These are phyloP conservation scores for Capsicum baccatum DNA, from an alignment of 257 asterid genomes.

Conservation along the genomic window DNA sequence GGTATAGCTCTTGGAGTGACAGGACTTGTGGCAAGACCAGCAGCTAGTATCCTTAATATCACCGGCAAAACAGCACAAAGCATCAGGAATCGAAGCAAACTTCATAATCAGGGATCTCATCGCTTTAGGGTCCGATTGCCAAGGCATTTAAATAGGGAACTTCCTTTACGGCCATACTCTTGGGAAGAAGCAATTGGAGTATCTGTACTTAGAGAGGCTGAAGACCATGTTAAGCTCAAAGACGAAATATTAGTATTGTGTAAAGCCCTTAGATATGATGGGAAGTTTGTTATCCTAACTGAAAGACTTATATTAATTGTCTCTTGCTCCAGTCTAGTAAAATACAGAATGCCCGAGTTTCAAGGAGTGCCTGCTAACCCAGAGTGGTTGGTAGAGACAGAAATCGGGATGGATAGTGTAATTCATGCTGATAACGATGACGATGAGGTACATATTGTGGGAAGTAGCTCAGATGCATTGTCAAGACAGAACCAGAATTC, in stretches of 20 bases:
- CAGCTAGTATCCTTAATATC: slow-evolving; percentile 97
- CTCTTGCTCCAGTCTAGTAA: slow-evolving; percentile 64
- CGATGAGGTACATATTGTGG: slow-evolving; percentile 80
- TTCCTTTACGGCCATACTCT: slow-evolving; percentile 75
- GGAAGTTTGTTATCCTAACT: slow-evolving; percentile 66
- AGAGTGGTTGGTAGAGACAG: slow-evolving; percentile 66
- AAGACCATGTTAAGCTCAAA: slow-evolving; percentile 46
- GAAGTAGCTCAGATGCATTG: slow-evolving; percentile 65
- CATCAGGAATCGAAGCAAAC: slow-evolving; percentile 87
- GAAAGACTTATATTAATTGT: slow-evolving; percentile 66
- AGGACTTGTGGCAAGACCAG: slow-evolving; percentile 93
- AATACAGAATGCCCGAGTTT: slow-evolving; percentile 62
- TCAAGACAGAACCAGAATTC: slow-evolving; percentile 52
- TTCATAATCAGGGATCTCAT: slow-evolving; percentile 62
- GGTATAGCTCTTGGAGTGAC: slow-evolving; percentile 96
- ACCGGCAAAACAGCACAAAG: slow-evolving; percentile 99
- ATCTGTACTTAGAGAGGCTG: slow-evolving; percentile 66
- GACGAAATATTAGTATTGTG: slow-evolving; percentile 66
- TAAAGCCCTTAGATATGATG: slow-evolving; percentile 71
- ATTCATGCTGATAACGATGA: slow-evolving; percentile 75
- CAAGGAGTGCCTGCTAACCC: slow-evolving; percentile 84
- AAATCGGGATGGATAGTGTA: slow-evolving; percentile 70
- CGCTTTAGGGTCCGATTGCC: slow-evolving; percentile 80
- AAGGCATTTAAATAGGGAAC: slow-evolving; percentile 72
- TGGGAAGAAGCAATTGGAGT: slow-evolving; percentile 97